phyloP scores from a whole-genome alignment of 2,329 filamentous ascomycete genomes.

The Dothistroma pini region DNA sequence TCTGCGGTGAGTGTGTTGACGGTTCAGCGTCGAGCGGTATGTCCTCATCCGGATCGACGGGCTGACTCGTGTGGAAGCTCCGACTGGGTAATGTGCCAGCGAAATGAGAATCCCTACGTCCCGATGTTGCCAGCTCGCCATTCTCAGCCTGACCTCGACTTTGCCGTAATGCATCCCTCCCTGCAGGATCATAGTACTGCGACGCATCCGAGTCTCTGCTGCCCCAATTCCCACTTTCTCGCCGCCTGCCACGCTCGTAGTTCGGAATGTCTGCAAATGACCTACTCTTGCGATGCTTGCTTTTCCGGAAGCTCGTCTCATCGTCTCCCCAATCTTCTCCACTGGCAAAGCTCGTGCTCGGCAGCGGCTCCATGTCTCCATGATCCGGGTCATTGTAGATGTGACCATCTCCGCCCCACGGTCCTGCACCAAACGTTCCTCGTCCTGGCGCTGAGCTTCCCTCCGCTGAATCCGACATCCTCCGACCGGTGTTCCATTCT shows the following conservation, averaged over 20 bases:
- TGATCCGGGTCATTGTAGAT: conserved; percentile 27
- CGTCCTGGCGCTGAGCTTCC: conserved; percentile 13
- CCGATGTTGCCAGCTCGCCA: conserved; percentile 9
- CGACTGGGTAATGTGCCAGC: conserved; percentile 33
- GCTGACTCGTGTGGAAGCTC: conserved; percentile 25
- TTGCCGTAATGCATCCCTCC: conserved; percentile 29
- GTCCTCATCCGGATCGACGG: conserved; percentile 18
- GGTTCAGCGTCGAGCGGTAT: conserved; percentile 32
- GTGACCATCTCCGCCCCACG: conserved; percentile 40
- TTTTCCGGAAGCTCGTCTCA: conserved; percentile 21
- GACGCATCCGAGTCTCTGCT: conserved; percentile 36
- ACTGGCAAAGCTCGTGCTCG: conserved; percentile 34
- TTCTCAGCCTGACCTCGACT: conserved; percentile 33
- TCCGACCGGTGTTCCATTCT: conserved; percentile 67
- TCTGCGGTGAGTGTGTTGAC: conserved; percentile 25
- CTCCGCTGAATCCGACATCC: conserved; percentile 67
- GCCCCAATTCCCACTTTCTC: conserved; percentile 49
- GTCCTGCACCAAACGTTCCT: conserved; percentile 52
- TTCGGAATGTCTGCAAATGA: conserved; percentile 97
- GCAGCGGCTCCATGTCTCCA: conserved; percentile 30
- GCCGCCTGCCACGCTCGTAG: conserved; percentile 45
- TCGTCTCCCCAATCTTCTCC: conserved; percentile 18
- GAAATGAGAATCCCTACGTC: conserved; percentile 52
- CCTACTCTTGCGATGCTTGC: conserved; percentile 36
- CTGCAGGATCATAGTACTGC: conserved; percentile 30